Evolutionary conservation across 2,329 filamentous ascomycete species (phyloP).

Genomic region (Didymella pomorum): DNA sequence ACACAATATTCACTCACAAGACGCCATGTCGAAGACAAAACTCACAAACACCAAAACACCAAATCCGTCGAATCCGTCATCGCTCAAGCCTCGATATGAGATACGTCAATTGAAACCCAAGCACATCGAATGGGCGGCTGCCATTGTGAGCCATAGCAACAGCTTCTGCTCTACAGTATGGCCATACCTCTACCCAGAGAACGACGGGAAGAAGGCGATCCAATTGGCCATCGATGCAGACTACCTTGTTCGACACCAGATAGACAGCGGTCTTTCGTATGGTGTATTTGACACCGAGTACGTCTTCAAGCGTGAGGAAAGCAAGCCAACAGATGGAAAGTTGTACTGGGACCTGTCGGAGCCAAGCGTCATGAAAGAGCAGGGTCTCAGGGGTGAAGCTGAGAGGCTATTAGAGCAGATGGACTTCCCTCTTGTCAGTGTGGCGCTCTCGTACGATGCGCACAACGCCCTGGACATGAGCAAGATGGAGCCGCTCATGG

Average conservation of each 20-base stretch:
- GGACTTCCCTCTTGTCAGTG: conserved; percentile 52
- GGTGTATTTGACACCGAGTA: conserved; percentile 54
- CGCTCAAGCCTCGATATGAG: conserved; percentile 41
- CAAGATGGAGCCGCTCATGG: conserved; percentile 35
- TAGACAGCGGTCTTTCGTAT: conserved; percentile 47
- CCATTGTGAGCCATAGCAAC: conserved; percentile 46
- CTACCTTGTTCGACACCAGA: conserved; percentile 48
- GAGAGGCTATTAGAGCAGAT: conserved; percentile 43
- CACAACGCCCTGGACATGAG: conserved; percentile 35
- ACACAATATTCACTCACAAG: background rate
- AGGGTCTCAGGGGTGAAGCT: conserved; percentile 32
- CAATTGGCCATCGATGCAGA: conserved; percentile 7
- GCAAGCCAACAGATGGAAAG: conserved; percentile 34
- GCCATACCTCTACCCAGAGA: conserved; percentile 36
- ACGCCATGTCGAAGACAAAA: conserved; percentile 1
- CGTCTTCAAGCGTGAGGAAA: conserved; percentile 45
- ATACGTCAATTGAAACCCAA: conserved; percentile 40
- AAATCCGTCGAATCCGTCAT: conserved; percentile 35
- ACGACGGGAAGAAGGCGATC: conserved; percentile 28
- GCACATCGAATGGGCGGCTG: conserved; percentile 39
- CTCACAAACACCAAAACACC: conserved; percentile 35
- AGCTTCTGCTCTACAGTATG: conserved; percentile 42
- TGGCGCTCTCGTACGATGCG: conserved; percentile 49
- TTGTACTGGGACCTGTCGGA: conserved; percentile 36
- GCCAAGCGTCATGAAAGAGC: conserved; percentile 24